phyloP scores from a whole-genome alignment of 345 rosid genomes.

The Ailanthus altissimus region DNA sequence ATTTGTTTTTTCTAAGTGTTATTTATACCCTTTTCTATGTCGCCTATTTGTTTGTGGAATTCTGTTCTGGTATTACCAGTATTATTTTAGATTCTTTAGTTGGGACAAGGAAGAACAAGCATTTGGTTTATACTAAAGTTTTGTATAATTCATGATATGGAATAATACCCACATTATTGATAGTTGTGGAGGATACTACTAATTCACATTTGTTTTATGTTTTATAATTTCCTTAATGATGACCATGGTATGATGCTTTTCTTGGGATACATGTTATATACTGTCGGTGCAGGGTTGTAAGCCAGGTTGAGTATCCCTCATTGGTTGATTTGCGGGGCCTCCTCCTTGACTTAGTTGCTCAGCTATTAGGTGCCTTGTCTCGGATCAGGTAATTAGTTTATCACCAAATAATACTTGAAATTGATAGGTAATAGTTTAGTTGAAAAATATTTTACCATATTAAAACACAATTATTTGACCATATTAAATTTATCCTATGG shows the following conservation, averaged over 20 bases:
- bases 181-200: neutral
- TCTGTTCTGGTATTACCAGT: neutral
- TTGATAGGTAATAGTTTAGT: neutral
- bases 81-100: neutral
- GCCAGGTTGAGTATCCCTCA: slow-evolving; percentile 98
- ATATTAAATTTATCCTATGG: neutral
- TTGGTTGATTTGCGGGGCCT: slow-evolving; percentile 97
- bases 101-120: neutral
- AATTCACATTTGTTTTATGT: slow-evolving; percentile 1
- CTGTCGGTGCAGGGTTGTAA: slow-evolving; percentile 74
- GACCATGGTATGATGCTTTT: neutral
- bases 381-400: slow-evolving; percentile 71
- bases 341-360: slow-evolving; percentile 94
- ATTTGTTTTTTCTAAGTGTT: neutral
- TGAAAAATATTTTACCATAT: neutral
- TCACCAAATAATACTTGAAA: slow-evolving; percentile 16
- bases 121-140: neutral
- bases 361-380: slow-evolving; percentile 95
- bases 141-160: neutral
- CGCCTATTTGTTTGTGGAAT: neutral
- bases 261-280: slow-evolving; percentile 17
- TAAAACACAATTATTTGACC: too few relatives aligned
- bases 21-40: neutral
- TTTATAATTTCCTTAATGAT: slow-evolving; percentile 5
- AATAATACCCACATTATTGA: neutral